Evolutionary conservation across 495 filamentous ascomycete genomes (phyloP), one percentile per base, ranked within the genome.

Genomic region (Lichina pygmaea): DNA sequence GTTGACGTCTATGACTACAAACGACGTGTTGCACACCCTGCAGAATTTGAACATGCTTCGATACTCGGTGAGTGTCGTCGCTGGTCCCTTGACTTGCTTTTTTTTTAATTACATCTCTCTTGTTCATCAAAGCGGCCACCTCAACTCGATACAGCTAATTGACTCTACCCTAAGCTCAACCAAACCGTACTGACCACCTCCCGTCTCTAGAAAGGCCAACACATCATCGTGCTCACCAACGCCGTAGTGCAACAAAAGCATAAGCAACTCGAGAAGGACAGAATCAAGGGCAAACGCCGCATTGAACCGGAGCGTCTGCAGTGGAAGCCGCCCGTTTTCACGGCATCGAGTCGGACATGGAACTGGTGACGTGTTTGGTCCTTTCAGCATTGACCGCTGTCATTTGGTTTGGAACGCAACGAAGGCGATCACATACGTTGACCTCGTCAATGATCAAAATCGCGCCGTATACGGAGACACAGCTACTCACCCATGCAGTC

Each of bases 271-370:
- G 72, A 81, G 50, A 75, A 83, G 54, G 84, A 92, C 47, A 84
- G 78, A 63, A 62, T 70, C 17, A 80, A 82, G 53, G 65, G 70
- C 50, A 80, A 70, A 58, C 60, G 80, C 44, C 64, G 64, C 46
- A 84, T 95, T 46, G 77, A 89, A 42, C 69, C 82, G 3, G 70
- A 76, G 5, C 67, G 71, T 51, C 70, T 97, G 40, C 74, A 79
- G 57, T 97, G 89, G 89, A 94, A 91, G 60, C 91, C 89, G 5
- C 89, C 89, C 0, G 81, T 93, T 6, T 93, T 95, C 55, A 84
- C 78, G 34, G 86, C 86, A 6, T 76, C 77, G 17, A 77, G 69
- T 44, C 66, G 89, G 51, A 95, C 86, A 30, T 97, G 89, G 89
- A 93, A 85, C 52, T 97, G 89, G 89, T 97, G 40, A 45, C 33